Percentiles rank a stretch among this genome's conserved stretches.
phyloP scores from a whole-genome alignment of 2,329 filamentous ascomycete genomes.

The Geosmithia putterillii region DNA sequence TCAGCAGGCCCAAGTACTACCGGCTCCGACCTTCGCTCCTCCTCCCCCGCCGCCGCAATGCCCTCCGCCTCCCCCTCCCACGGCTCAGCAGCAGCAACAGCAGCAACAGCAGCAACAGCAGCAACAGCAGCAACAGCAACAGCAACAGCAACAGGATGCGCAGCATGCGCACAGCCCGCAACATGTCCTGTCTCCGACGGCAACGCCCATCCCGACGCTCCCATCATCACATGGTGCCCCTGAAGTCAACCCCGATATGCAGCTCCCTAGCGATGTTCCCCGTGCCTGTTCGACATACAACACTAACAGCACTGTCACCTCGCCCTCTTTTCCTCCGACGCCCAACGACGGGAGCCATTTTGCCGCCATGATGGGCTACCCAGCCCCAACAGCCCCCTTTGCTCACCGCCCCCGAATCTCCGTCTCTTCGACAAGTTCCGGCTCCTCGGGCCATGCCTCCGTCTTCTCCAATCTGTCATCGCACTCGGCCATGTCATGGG shows the following conservation, averaged over 20 bases:
- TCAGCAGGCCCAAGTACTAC: slow-evolving; percentile 1
- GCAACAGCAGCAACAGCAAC: background rate
- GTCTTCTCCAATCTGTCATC: slow-evolving; percentile 29
- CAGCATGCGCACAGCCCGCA: background rate
- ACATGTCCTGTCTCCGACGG: background rate
- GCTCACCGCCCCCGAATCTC: slow-evolving; percentile 30
- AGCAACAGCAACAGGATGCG: background rate
- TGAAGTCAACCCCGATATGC: background rate
- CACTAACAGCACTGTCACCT: background rate
- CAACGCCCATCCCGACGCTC: background rate
- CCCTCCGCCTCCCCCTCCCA: slow-evolving; percentile 16
- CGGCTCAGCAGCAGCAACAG: slow-evolving; percentile 3
- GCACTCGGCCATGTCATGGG: slow-evolving; percentile 14
- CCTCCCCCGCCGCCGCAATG: slow-evolving; percentile 18
- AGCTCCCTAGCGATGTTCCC: background rate
- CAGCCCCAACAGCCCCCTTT: slow-evolving; percentile 17
- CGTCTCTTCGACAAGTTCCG: slow-evolving; percentile 36
- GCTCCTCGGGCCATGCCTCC: slow-evolving; percentile 34
- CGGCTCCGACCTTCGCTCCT: slow-evolving; percentile 9
- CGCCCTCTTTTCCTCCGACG: background rate
- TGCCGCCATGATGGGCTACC: slow-evolving; percentile 10
- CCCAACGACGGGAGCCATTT: background rate
- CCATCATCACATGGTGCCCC: background rate
- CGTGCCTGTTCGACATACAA: background rate
- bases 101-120: slow-evolving; percentile 1